These are phyloP conservation scores for Arthrobotrys sphaeroides DNA, from an alignment of 2,329 filamentous ascomycete genomes.

Conservation along the genomic window DNA sequence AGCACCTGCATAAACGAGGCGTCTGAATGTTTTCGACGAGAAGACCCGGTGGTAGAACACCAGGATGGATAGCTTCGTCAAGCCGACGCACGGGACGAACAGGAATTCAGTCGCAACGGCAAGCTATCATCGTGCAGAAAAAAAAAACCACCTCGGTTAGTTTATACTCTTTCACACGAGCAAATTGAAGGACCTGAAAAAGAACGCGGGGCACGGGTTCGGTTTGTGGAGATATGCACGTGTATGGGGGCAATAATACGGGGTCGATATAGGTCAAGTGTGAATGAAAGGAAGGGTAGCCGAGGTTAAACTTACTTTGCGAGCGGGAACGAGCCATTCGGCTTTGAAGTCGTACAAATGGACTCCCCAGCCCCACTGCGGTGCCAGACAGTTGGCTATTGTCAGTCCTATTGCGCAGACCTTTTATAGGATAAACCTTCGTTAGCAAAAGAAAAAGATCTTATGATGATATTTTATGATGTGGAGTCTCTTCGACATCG, in stretches of 20 bases:
- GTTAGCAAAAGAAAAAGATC: conserved; percentile 11
- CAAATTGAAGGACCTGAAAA: neutral
- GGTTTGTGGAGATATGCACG: neutral
- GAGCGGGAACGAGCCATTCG: conserved; percentile 48
- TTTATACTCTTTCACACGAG: neutral
- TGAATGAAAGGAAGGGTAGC: neutral
- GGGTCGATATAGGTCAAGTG: conserved; percentile 9
- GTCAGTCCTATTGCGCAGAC: conserved; percentile 40
- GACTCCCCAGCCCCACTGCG: conserved; percentile 51
- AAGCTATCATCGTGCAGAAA: conserved; percentile 58
- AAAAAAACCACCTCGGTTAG: conserved; percentile 20
- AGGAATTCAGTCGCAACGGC: conserved; percentile 62
- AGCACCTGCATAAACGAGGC: conserved; percentile 36
- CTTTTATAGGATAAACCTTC: neutral
- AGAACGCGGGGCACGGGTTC: conserved; percentile 12
- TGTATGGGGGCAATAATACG: conserved; percentile 24
- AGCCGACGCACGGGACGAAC: conserved; percentile 61
- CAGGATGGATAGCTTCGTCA: conserved; percentile 63
- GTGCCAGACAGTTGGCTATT: conserved; percentile 39
- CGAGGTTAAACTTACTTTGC: conserved; percentile 53
- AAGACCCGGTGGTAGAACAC: conserved; percentile 62
- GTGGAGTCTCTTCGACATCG: neutral
- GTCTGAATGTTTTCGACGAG: conserved; percentile 38
- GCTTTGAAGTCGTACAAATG: conserved; percentile 51
- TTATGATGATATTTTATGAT: neutral